A percentile compares a stretch with the other conserved stretches of the same genome.
Evolutionary conservation across 345 rosid species (phyloP).

Genomic region (Aquilaria yunnanensis): DNA sequence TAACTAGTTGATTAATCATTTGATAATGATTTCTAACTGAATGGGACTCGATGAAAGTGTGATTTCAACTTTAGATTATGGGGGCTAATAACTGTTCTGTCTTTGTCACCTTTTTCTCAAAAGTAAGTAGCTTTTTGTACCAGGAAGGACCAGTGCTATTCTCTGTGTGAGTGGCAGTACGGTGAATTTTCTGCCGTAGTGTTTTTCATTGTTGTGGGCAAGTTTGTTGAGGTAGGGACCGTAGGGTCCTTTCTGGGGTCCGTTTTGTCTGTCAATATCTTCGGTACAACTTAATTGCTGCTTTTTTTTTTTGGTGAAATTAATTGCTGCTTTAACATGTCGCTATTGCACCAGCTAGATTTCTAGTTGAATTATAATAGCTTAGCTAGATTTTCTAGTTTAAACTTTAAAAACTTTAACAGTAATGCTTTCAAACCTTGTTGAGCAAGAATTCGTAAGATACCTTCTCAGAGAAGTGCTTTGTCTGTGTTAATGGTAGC

Average conservation of each 20-base stretch:
- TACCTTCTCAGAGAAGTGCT: too few relatives aligned
- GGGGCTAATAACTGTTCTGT: constrained; percentile 27
- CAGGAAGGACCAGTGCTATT: constrained; percentile 16
- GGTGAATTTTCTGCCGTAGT: constrained; percentile 21
- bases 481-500: too few relatives aligned
- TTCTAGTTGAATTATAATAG: neutral
- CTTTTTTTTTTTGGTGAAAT: constrained; percentile 1
- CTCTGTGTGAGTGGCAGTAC: constrained; percentile 18
- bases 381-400: neutral
- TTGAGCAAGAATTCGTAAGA: too few relatives aligned
- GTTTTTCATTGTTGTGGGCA: constrained; percentile 5
- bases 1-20: constrained; percentile 38
- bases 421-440: too few relatives aligned
- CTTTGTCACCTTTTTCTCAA: constrained; percentile 37
- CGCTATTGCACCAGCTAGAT: neutral
- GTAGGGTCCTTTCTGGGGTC: constrained; percentile 28
- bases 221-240: constrained; percentile 18
- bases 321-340: neutral
- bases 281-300: neutral
- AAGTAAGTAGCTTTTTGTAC: constrained; percentile 33
- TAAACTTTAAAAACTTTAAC: constrained; percentile 4
- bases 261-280: constrained; percentile 21
- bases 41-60: constrained; percentile 18
- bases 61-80: constrained; percentile 28
- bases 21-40: constrained; percentile 18